Percentiles rank a stretch among this genome's conserved stretches.
Conservation (phyloP, 495 filamentous ascomycete genomes). For the Penicillium atrosanguineum region DNA sequence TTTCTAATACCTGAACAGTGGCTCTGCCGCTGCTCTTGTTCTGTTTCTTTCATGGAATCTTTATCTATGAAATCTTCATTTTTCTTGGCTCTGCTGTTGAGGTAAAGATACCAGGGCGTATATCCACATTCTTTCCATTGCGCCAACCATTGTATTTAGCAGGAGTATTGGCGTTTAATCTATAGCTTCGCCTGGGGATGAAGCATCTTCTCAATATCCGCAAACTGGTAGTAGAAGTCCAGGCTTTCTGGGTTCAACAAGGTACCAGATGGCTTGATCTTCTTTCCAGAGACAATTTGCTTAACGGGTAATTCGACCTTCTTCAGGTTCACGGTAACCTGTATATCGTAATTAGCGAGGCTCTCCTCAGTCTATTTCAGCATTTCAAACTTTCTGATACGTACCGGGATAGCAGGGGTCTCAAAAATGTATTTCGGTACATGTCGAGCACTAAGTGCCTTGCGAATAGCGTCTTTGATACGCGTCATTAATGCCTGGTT, state of each 20-base stretch:
- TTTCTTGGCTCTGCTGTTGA: no score
- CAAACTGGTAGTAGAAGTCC: constrained; percentile 78
- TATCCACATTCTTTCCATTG: neutral
- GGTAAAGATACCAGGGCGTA: neutral
- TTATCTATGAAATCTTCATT: no score
- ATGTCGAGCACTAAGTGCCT: constrained; percentile 63
- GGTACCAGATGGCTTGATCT: constrained; percentile 71
- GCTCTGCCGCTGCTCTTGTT: constrained; percentile 3
- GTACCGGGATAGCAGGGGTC: constrained; percentile 71
- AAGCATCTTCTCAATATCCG: constrained; percentile 63
- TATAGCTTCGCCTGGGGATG: constrained; percentile 6
- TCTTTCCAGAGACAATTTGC: constrained; percentile 72
- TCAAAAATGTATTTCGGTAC: constrained; percentile 75
- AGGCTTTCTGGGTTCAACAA: constrained; percentile 70
- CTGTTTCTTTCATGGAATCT: neutral
- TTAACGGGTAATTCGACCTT: constrained; percentile 83
- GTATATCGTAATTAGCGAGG: neutral
- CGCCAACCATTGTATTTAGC: no score
- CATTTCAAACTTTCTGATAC: constrained; percentile 26
- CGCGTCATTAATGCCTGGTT: constrained; percentile 50
- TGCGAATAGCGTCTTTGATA: constrained; percentile 59
- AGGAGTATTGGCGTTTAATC: neutral
- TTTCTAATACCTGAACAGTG: constrained; percentile 18
- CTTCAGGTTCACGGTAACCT: constrained; percentile 76
- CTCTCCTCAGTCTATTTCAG: neutral